These are phyloP conservation scores for Lipomyces yamanashiensis DNA, from an alignment of 805 yeast genomes.

Conservation along the genomic window DNA sequence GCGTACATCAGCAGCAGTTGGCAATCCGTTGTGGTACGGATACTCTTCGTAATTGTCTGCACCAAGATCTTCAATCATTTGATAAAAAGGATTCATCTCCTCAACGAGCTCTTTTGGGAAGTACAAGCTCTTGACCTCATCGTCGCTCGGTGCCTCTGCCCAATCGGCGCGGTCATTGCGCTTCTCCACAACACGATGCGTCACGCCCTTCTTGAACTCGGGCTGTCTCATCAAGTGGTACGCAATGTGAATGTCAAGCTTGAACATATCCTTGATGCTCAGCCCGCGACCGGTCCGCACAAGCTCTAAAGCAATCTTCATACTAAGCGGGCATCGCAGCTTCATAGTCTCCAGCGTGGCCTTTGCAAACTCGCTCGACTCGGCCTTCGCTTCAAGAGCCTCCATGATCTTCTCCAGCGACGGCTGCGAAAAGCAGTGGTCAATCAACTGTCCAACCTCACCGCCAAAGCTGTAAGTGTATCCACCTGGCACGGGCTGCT, in stretches of 20 bases:
- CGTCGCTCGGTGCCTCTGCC: conserved; percentile 52
- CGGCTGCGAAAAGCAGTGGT: conserved; percentile 62
- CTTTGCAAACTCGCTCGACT: conserved; percentile 67
- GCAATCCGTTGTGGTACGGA: conserved; percentile 79
- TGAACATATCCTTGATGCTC: conserved; percentile 67
- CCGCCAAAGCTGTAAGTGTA: conserved; percentile 62
- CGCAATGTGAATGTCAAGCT: conserved; percentile 75
- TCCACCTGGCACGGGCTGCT: conserved; percentile 66
- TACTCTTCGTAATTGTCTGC: conserved; percentile 52
- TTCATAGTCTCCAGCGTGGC: conserved; percentile 60
- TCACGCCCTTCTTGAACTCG: conserved; percentile 67
- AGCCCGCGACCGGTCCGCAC: conserved; percentile 63
- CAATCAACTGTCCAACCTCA: conserved; percentile 67
- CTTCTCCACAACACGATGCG: conserved; percentile 54
- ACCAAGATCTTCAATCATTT: conserved; percentile 20
- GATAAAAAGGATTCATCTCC: conserved; percentile 8
- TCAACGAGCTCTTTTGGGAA: conserved; percentile 29
- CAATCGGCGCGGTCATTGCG: conserved; percentile 57
- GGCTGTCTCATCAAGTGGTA: conserved; percentile 68
- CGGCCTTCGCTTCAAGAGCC: conserved; percentile 50
- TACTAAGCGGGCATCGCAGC: conserved; percentile 76
- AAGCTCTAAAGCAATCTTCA: conserved; percentile 71
- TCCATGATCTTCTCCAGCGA: conserved; percentile 59
- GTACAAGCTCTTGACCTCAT: conserved; percentile 42
- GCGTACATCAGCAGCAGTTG: conserved; percentile 68